Base-by-base conservation (phyloP, 345 rosid genomes). In the Dipteronia dyeriana region DNA sequence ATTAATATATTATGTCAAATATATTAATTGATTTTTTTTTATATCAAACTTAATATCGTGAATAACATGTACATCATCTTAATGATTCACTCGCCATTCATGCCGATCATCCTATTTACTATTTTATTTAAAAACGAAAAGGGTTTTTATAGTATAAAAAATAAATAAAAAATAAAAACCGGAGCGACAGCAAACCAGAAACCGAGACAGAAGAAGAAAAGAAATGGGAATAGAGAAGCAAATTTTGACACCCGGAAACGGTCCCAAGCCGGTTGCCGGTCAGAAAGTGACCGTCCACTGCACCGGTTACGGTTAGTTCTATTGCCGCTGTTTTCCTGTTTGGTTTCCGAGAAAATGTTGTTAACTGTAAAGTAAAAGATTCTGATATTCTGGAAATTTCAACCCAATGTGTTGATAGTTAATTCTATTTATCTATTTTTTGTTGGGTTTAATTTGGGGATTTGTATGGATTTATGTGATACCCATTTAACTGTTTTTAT, bases 241-340 rank as follows among this genome's bases (percentile, higher is more conserved):
- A 85, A 68, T 89, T 70, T 67, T 89, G 79, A 82, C 86, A 75
- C 85, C 91, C 41, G 92, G 86, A 68, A 85, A 31, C 41, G 90
- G 91, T 61, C 87, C 92, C 17, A 87, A 86, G 77, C 94, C 92
- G n/a, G 41, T 69, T 25, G 73, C 83, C 34, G 92, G 92, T n/a
- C 94, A 87, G 82, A 82, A 82, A 60, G 92, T 90, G 78, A 89
- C 91, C 68, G 92, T 90, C 70, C 91, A 90, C 73, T 90, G 94
- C 88, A 90, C 94, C 14, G 94, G 92, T 66, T 90, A 80, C 63
- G 94, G 92, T 90, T 67, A 34, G 59, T 74, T 74, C 54, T 63
- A 25, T 53, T 78, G 80, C 70, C 0, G 53, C 34, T 5, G 41
- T 49, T 75, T 41, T 53, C 25, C 29, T 53, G 9, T 23, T 70